Percentiles rank a stretch among this genome's conserved stretches.
Conservation (phyloP, 306 rosid species). For the Parietaria judaica region DNA sequence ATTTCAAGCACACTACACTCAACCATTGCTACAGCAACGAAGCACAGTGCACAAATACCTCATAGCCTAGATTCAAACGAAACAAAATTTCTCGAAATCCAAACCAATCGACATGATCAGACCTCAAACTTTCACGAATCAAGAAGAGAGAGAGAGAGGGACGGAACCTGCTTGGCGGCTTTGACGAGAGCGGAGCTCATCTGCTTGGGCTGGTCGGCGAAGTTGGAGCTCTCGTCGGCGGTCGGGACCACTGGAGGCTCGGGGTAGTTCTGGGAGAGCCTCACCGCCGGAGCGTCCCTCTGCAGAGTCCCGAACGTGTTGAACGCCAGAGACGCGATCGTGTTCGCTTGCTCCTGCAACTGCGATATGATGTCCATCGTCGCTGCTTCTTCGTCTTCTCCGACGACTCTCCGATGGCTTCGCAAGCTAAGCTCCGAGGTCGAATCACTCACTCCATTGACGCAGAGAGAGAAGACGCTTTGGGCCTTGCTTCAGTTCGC, state of each 20-base stretch:
- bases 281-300: conserved; percentile 87
- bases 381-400: background rate
- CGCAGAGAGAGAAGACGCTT: no score
- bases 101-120: no score
- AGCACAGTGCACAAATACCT: background rate
- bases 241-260: conserved; percentile 62
- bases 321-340: conserved; percentile 59
- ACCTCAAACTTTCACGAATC: background rate
- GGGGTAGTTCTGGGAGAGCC: conserved; percentile 65
- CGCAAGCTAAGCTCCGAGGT: background rate
- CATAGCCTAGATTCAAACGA: no score
- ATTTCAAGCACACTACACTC: no score
- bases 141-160: background rate
- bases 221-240: conserved; percentile 42
- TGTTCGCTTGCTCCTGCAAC: conserved; percentile 72
- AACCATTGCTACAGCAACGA: background rate
- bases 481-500: no score
- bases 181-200: conserved; percentile 68
- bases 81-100: background rate
- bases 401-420: background rate
- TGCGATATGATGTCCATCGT: conserved; percentile 84
- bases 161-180: conserved; percentile 74
- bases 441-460: no score
- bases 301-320: conserved; percentile 76
- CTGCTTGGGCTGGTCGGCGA: conserved; percentile 66